These are phyloP conservation scores for Canna indica DNA, from an alignment of 176 grass and related monocot species.

Conservation along the genomic window DNA sequence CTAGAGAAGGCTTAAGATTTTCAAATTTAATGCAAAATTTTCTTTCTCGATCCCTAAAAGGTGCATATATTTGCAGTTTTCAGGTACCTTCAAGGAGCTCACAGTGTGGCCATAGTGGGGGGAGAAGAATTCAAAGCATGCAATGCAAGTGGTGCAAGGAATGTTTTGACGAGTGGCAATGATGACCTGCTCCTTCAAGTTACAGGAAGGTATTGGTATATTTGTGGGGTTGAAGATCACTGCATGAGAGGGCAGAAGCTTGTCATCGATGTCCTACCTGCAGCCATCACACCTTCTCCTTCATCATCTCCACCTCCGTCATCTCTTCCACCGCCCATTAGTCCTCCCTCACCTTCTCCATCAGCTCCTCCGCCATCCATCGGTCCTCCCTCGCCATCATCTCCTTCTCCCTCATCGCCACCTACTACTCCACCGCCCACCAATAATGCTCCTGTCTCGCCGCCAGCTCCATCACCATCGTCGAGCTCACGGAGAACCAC, in stretches of 20 bases:
- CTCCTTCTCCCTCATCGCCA: too few species aligned
- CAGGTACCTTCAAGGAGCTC: background rate
- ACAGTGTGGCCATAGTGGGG: background rate
- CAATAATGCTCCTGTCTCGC: too few species aligned
- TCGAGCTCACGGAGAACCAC: too few species aligned
- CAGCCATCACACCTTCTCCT: background rate
- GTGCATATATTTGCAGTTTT: conserved; percentile 1
- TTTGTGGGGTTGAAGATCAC: background rate
- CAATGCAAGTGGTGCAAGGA: background rate
- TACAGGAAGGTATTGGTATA: background rate
- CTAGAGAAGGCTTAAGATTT: too few species aligned
- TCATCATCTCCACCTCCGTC: background rate
- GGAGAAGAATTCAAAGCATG: background rate
- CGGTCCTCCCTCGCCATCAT: too few species aligned
- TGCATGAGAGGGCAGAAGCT: background rate
- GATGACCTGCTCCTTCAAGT: background rate
- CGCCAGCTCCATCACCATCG: too few species aligned
- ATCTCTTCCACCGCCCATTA: background rate
- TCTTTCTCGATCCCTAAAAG: too few species aligned
- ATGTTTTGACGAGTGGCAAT: background rate
- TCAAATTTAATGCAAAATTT: too few species aligned
- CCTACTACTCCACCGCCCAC: too few species aligned
- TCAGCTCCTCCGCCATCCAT: too few species aligned
- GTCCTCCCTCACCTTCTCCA: too few species aligned
- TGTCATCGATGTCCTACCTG: background rate